A percentile compares a stretch with the other conserved stretches of the same genome.
Evolutionary conservation across 2,329 filamentous ascomycete genomes (phyloP).

Genomic region (Hirsutella rhossiliensis): DNA sequence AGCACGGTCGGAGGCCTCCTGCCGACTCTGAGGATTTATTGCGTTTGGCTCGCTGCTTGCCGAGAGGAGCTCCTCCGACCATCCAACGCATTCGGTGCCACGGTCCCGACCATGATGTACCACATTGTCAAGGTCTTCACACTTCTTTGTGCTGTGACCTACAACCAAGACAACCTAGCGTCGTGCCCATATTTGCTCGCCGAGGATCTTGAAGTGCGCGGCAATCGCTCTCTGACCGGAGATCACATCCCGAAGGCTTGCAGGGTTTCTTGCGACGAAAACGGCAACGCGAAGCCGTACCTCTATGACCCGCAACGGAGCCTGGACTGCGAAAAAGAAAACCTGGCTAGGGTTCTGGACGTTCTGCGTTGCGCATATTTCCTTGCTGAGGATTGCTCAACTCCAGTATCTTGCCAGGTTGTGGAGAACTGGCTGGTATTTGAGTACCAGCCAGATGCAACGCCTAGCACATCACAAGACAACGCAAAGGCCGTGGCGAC

Average conservation of each 20-base stretch:
- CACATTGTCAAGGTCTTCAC: slow-evolving; percentile 34
- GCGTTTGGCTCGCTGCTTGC: slow-evolving; percentile 39
- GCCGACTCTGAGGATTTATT: slow-evolving; percentile 39
- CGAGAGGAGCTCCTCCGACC: slow-evolving; percentile 33
- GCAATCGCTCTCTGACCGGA: slow-evolving; percentile 29
- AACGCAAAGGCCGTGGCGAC: neutral
- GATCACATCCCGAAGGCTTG: slow-evolving; percentile 25
- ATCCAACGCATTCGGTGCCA: slow-evolving; percentile 29
- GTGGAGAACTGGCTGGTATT: slow-evolving; percentile 18
- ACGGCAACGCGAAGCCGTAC: slow-evolving; percentile 26
- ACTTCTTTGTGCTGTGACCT: slow-evolving; percentile 31
- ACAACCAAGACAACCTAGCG: slow-evolving; percentile 23
- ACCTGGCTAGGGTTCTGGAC: slow-evolving; percentile 34
- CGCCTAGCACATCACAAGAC: neutral
- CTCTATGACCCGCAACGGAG: slow-evolving; percentile 18
- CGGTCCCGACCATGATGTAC: slow-evolving; percentile 33
- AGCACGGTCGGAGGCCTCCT: slow-evolving; percentile 30
- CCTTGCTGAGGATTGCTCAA: slow-evolving; percentile 26
- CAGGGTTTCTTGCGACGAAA: slow-evolving; percentile 22
- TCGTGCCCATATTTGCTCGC: slow-evolving; percentile 35
- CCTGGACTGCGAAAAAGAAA: slow-evolving; percentile 21
- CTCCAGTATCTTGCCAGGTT: slow-evolving; percentile 23
- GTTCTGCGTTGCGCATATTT: slow-evolving; percentile 36
- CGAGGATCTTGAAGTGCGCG: slow-evolving; percentile 36
- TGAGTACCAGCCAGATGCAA: slow-evolving; percentile 14